Conservation (phyloP, 192 early-diverging fungal genomes). For the Linnemannia elongata region DNA sequence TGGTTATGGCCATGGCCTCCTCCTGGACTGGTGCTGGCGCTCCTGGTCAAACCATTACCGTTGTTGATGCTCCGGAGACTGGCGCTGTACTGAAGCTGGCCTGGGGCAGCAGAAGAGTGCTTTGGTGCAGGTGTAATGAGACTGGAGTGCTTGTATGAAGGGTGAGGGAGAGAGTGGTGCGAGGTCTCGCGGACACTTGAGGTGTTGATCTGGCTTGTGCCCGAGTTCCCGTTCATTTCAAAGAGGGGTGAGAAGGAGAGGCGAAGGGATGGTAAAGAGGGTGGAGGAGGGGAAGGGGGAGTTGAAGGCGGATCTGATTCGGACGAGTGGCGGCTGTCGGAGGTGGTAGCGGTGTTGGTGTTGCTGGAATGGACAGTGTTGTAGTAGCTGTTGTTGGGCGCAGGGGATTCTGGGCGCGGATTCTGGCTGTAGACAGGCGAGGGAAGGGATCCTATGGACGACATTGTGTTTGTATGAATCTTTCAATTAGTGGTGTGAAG, state of each 20-base stretch:
- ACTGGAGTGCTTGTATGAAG: conserved; percentile 34
- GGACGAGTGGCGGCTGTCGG: background rate
- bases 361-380: background rate
- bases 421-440: conserved; percentile 9
- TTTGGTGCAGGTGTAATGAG: conserved; percentile 21
- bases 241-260: conserved; percentile 53
- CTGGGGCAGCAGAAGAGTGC: conserved; percentile 20
- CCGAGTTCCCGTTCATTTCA: conserved; percentile 35
- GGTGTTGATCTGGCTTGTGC: conserved; percentile 42
- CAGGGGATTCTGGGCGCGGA: background rate
- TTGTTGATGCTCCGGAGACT: conserved; percentile 30
- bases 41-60: background rate
- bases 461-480: conserved; percentile 12
- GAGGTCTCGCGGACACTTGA: conserved; percentile 25
- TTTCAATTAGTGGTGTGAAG: background rate
- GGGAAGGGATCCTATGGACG: conserved; percentile 18
- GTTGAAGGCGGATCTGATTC: conserved; percentile 26
- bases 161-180: conserved; percentile 4
- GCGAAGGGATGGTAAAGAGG: conserved; percentile 37
- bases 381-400: background rate
- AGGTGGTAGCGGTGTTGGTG: background rate
- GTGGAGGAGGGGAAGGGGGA: conserved; percentile 20
- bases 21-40: conserved; percentile 1
- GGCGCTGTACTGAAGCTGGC: conserved; percentile 44
- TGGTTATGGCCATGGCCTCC: background rate